These are phyloP conservation scores for Leucosporidium scottii DNA, from an alignment of 768 basidiomycete species.

Conservation along the genomic window DNA sequence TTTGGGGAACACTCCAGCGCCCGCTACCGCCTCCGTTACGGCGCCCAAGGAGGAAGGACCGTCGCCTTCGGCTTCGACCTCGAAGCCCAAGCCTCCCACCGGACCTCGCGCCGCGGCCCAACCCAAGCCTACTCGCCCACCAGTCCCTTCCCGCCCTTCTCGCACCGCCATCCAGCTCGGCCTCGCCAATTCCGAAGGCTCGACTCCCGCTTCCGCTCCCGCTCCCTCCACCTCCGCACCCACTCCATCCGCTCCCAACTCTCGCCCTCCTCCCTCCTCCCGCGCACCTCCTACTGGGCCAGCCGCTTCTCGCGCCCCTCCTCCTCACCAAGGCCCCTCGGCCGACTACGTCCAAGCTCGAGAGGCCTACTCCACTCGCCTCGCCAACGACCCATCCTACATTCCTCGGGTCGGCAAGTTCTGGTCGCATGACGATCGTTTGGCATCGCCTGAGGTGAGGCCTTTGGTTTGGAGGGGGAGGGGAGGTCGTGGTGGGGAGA, in stretches of 20 bases:
- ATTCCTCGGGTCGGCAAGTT: slow-evolving; percentile 86
- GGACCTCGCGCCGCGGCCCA: not conserved
- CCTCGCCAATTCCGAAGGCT: not conserved
- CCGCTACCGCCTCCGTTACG: not conserved
- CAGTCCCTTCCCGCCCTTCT: slow-evolving; percentile 10
- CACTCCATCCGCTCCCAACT: not conserved
- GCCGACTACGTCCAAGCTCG: slow-evolving; percentile 49
- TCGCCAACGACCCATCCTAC: slow-evolving; percentile 77
- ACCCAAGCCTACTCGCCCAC: not conserved
- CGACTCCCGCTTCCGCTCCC: not conserved
- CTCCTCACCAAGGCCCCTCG: not conserved
- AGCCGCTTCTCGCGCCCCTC: not conserved
- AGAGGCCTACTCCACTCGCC: slow-evolving; percentile 74
- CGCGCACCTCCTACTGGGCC: no score
- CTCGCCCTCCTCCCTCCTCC: not conserved
- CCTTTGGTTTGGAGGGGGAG: slow-evolving; percentile 73
- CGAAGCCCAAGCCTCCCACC: not conserved
- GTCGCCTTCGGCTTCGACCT: not conserved
- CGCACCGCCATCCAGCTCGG: slow-evolving; percentile 14
- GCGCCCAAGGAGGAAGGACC: no score
- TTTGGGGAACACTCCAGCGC: not conserved
- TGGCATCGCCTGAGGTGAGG: slow-evolving; percentile 72
- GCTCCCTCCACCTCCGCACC: not conserved
- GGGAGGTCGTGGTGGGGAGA: not conserved
- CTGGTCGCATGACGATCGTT: slow-evolving; percentile 89